Evolutionary conservation across 805 yeast genomes (phyloP), one percentile per base, ranked within the genome.

Genomic region (Wickerhamiella cacticola): DNA sequence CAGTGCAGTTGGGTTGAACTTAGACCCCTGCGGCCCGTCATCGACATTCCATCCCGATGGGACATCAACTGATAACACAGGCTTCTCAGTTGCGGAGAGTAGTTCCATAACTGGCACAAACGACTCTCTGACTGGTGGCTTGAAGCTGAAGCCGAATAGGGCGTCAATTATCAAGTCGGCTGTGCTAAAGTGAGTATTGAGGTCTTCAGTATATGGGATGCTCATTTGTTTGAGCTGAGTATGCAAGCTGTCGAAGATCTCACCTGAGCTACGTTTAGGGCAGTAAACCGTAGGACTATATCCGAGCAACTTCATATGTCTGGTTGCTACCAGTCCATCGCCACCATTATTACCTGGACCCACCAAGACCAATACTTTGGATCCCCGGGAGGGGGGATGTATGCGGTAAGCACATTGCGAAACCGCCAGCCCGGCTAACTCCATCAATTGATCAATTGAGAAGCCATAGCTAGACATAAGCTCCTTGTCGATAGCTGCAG

Each of bases 11-110:
- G 96, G 94, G 22, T 68, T 68, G 48, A 82, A 73, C 22, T 61
- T 62, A 16, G 63, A 66, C 1, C 51, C 57, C 0, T 68, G 63
- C 0, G 92, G 94, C 0, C 98, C 98, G 6, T 72, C 59, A 58
- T 92, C 94, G 9, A 92, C 97, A 59, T 88, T 89, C 98, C 98
- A 92, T 0, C 96, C 95, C 1, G 95, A 82, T 0, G 98, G 98
- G 41, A 89, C 76, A 62, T 92, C 98, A 1, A 92, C 83, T 0
- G 94, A 76, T 0, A 84, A 73, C 1, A 87, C 74, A 1, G 88
- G 89, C 2, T 76, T 58, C 1, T 49, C 12, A 33, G 68, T 28
- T 48, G 45, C 50, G 56, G 57, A 70, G 53, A 82, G 61, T 6
- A 68, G 55, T n/a, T 56, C 57, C 48, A 73, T 66, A 7, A 72